These are phyloP conservation scores for Starmera dryadoides DNA, from an alignment of 805 yeast species.

Conservation along the genomic window DNA sequence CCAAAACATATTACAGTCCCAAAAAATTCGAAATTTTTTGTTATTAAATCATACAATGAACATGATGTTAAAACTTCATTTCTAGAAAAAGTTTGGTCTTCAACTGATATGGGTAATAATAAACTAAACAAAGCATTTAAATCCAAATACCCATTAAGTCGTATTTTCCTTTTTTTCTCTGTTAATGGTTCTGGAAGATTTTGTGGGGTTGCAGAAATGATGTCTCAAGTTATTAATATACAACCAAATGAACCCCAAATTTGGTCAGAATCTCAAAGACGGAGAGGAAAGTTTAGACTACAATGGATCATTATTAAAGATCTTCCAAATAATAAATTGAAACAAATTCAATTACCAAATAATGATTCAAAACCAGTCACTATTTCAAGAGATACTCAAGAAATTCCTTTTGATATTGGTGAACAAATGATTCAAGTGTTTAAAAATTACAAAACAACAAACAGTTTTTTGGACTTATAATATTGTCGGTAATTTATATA, in stretches of 20 bases:
- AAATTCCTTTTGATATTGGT: conserved; percentile 42
- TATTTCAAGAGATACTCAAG: conserved; percentile 57
- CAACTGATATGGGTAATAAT: conserved; percentile 50
- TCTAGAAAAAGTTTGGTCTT: conserved; percentile 47
- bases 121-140: conserved; percentile 38
- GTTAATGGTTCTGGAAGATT: conserved; percentile 52
- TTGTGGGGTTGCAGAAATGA: conserved; percentile 55
- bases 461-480: conserved; percentile 11
- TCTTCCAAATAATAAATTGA: conserved; percentile 39
- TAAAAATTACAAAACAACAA: conserved; percentile 10
- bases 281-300: conserved; percentile 47
- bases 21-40: conserved; percentile 32
- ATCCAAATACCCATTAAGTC: conserved; percentile 13
- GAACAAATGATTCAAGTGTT: conserved; percentile 39
- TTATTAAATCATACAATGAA: conserved; percentile 46
- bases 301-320: conserved; percentile 47
- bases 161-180: conserved; percentile 45
- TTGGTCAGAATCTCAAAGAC: conserved; percentile 40
- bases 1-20: conserved; percentile 17
- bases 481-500: not conserved
- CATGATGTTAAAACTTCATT: conserved; percentile 44
- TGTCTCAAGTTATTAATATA: conserved; percentile 24
- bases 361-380: conserved; percentile 48
- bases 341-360: conserved; percentile 34
- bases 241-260: conserved; percentile 29